phyloP scores from a whole-genome alignment of 805 yeast genomes.

The Candida hungchunana region DNA sequence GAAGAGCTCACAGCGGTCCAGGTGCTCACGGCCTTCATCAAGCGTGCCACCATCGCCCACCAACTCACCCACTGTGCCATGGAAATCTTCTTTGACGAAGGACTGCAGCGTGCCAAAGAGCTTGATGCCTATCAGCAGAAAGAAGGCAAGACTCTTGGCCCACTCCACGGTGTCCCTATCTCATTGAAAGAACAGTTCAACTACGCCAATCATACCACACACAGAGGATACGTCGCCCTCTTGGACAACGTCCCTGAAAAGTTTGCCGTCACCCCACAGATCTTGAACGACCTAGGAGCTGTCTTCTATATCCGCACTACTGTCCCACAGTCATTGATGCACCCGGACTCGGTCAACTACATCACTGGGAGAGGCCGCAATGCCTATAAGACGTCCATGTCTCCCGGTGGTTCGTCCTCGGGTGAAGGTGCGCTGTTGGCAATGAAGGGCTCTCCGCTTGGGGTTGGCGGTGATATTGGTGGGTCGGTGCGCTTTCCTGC shows the following conservation, averaged over 20 bases:
- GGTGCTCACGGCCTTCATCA: constrained; percentile 51
- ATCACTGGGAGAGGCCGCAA: constrained; percentile 55
- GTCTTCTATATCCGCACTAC: constrained; percentile 61
- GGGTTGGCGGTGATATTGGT: constrained; percentile 67
- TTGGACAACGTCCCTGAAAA: constrained; percentile 25
- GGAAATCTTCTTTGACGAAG: constrained; percentile 62
- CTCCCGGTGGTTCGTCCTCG: constrained; percentile 70
- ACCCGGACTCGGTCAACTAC: constrained; percentile 55
- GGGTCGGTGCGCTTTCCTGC: constrained; percentile 68
- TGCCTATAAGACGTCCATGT: constrained; percentile 49
- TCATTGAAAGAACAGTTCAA: constrained; percentile 63
- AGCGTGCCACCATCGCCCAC: constrained; percentile 48
- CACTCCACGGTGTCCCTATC: constrained; percentile 65
- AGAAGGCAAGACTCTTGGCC: constrained; percentile 56
- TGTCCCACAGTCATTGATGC: constrained; percentile 68
- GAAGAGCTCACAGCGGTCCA: constrained; percentile 35
- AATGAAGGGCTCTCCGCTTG: constrained; percentile 54
- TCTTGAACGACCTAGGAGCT: constrained; percentile 34
- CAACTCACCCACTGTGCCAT: constrained; percentile 54
- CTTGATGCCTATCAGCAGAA: constrained; percentile 47
- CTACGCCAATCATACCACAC: constrained; percentile 46
- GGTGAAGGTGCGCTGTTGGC: constrained; percentile 66
- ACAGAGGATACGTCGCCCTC: constrained; percentile 51
- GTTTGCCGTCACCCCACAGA: constrained; percentile 43
- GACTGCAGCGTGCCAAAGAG: constrained; percentile 48